Evolutionary conservation across 179 eudicot genomes (phyloP).

Genomic region (Silene coronaria): DNA sequence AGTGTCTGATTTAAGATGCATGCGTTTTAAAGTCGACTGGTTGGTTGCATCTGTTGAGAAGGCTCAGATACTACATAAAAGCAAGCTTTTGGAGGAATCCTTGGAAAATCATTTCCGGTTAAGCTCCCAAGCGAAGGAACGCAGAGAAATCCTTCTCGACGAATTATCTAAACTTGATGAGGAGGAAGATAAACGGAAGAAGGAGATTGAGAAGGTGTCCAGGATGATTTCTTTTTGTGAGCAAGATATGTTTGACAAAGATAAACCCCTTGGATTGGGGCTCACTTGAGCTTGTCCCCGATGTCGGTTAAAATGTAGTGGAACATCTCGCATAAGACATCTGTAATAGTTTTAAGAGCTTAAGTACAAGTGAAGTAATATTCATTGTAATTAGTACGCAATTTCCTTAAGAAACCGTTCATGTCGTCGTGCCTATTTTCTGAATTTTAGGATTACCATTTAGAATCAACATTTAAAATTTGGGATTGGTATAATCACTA

Average conservation of each 20-base stretch:
- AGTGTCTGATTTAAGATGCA: slow-evolving; percentile 10
- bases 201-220: background rate
- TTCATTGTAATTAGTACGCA: too few relatives aligned
- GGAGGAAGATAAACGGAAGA: background rate
- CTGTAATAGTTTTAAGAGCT: too few relatives aligned
- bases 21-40: slow-evolving; percentile 13
- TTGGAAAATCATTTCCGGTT: background rate
- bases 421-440: too few relatives aligned
- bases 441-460: too few relatives aligned
- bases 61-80: slow-evolving; percentile 2
- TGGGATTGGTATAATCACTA: too few relatives aligned
- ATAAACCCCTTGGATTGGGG: slow-evolving; percentile 7
- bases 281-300: background rate
- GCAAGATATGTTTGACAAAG: background rate
- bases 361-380: too few relatives aligned
- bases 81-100: slow-evolving; percentile 15
- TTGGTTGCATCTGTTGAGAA: slow-evolving; percentile 13
- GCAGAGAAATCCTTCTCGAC: background rate
- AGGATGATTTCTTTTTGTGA: slow-evolving; percentile 7
- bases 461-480: too few relatives aligned
- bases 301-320: too few relatives aligned
- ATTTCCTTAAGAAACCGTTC: too few relatives aligned
- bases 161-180: slow-evolving; percentile 8
- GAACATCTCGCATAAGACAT: too few relatives aligned
- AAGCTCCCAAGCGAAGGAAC: background rate